These are phyloP conservation scores for Dissoconium aciculare DNA, from an alignment of 2,329 filamentous ascomycete species.

Conservation along the genomic window DNA sequence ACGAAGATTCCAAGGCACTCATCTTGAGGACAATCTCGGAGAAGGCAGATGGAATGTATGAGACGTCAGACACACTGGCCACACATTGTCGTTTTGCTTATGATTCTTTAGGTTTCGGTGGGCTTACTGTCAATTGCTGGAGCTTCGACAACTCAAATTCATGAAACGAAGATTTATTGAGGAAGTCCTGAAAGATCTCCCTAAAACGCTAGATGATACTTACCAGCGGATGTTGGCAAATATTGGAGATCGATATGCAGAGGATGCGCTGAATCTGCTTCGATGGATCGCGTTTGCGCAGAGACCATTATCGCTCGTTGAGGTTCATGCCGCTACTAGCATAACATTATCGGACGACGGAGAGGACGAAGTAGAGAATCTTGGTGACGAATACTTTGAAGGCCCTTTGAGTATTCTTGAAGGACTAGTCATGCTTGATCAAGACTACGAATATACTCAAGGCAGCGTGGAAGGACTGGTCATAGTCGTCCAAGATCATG, in stretches of 20 bases:
- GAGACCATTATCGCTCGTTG: slow-evolving; percentile 8
- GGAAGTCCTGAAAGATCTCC: slow-evolving; percentile 6
- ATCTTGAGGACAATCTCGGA: slow-evolving; percentile 9
- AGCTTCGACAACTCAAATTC: slow-evolving; percentile 8
- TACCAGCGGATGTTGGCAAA: slow-evolving; percentile 11
- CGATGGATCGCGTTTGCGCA: slow-evolving; percentile 10
- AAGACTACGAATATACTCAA: too few species aligned
- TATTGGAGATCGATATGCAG: slow-evolving; percentile 5
- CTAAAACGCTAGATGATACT: slow-evolving; percentile 10
- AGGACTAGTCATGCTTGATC: too few species aligned
- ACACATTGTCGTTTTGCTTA: too few species aligned
- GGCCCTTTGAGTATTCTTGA: too few species aligned
- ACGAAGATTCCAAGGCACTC: slow-evolving; percentile 4
- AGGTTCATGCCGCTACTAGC: too few species aligned
- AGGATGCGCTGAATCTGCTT: slow-evolving; percentile 7
- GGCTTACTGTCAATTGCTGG: slow-evolving; percentile 9
- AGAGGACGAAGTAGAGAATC: too few species aligned
- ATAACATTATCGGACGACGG: too few species aligned
- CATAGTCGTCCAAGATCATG: too few species aligned
- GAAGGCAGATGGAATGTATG: slow-evolving; percentile 13
- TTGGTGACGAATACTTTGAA: too few species aligned
- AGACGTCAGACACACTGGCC: too few species aligned
- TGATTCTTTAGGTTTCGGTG: slow-evolving; percentile 7
- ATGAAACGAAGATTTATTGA: slow-evolving; percentile 7
- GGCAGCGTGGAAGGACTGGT: too few species aligned